Base-by-base conservation (phyloP, 2,329 filamentous ascomycete species). In the Decorospora gaudefroyi region DNA sequence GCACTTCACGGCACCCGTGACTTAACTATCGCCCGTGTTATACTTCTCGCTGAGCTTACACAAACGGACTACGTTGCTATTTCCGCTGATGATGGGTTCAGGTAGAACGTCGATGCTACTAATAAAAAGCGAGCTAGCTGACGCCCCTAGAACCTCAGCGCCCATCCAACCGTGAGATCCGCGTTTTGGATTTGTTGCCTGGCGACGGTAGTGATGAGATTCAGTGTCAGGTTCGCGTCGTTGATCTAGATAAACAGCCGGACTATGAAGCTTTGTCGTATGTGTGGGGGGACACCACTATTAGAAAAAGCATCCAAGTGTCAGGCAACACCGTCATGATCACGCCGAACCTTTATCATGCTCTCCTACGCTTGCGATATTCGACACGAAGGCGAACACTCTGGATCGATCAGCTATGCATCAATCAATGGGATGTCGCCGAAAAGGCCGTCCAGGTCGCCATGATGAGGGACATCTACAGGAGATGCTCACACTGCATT, bases 321-420 rank as follows among this genome's bases (percentile, higher is more conserved):
- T 44, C 51, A 6, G 45, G 42, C 6, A 29, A 21, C 2, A 4
- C 8, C 4, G n/a, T 57, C 1, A 27, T 5, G 1, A 31, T 60
- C 9, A 60, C 57, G 6, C 30, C 31, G 4, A 62, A 57, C 19
- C 45, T 64, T 4, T 30, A 48, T 16, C 33, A 19, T 18, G 58
- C 55, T 2, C 30, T 61, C 5, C 27, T 35, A 17, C 49, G 50
- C 12, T 46, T 65, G 32, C 55, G 59, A 11, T 18, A 52, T 21
- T 19, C 30, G 0, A 30, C 25, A 4, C 5, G 19, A 11, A 30
- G 2, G 6, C 46, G 49, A 4, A 47, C 43, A 5, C 13, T 61
- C 1, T 66, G 64, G 62, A 50, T 61, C 21, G 64, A 65, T 35
- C 55, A 61, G 18, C 29, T 67, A 2, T 67, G 65, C 34, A 67